A percentile compares a stretch with the other conserved stretches of the same genome.
Conservation (phyloP, 2,329 filamentous ascomycete genomes). For the Alternaria ethzedia region DNA sequence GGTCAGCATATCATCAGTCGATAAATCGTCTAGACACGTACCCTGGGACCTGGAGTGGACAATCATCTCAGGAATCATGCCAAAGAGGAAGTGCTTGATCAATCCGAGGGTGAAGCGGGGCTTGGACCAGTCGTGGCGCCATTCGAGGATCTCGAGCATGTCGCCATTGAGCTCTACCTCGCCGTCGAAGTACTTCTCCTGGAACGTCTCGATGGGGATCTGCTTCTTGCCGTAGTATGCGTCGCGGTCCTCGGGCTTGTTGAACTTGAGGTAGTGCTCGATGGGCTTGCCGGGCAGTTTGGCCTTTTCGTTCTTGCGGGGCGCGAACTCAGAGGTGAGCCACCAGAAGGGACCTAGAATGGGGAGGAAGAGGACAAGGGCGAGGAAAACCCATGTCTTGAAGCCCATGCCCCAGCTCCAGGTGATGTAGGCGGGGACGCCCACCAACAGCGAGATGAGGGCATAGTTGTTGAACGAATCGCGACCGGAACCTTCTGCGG, state of each 20-base stretch:
- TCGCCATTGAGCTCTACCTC: conserved; percentile 97
- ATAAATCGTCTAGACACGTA: conserved; percentile 45
- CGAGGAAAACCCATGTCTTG: conserved; percentile 88
- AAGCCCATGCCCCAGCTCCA: conserved; percentile 85
- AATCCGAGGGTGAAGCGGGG: conserved; percentile 87
- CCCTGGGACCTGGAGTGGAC: conserved; percentile 91
- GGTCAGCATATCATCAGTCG: conserved; percentile 5
- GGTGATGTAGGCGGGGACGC: conserved; percentile 79
- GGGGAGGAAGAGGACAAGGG: conserved; percentile 76
- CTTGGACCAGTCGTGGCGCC: conserved; percentile 95
- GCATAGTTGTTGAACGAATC: conserved; percentile 86
- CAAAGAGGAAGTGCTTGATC: conserved; percentile 86
- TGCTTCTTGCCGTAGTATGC: conserved; percentile 80
- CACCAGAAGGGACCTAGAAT: conserved; percentile 85
- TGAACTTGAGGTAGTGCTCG: conserved; percentile 89
- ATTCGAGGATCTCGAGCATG: conserved; percentile 85
- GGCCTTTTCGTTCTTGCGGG: conserved; percentile 92
- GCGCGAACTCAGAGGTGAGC: conserved; percentile 77
- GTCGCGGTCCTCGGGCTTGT: conserved; percentile 62
- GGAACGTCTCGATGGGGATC: conserved; percentile 91
- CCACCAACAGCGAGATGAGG: conserved; percentile 72
- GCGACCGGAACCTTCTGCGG: conserved; percentile 82
- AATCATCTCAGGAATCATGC: conserved; percentile 87
- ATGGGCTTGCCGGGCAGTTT: conserved; percentile 84
- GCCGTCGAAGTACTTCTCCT: conserved; percentile 97